Conservation (phyloP, 805 yeast genomes). For the Starmera dryadoides region DNA sequence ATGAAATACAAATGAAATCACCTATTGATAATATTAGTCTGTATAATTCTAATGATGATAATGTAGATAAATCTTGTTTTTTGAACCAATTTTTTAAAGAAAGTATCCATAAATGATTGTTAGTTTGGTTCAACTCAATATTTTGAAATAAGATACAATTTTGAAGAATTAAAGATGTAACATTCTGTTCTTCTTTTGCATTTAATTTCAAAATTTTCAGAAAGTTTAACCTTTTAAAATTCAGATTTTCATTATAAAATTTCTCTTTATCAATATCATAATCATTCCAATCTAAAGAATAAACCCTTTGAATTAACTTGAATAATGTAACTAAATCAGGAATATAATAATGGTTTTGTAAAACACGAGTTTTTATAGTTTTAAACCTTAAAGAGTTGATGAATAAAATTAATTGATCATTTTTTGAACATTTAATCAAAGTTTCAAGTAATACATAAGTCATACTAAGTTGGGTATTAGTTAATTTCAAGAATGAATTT, state of each 20-base stretch:
- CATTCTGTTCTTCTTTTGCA: neutral
- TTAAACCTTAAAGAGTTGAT: neutral
- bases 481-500: conserved; percentile 2
- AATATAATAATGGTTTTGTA: no score
- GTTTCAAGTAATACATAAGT: neutral
- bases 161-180: neutral
- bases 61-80: neutral
- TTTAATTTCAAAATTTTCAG: no score
- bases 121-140: no score
- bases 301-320: neutral
- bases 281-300: neutral
- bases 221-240: neutral
- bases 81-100: neutral
- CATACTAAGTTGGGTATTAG: conserved; percentile 1
- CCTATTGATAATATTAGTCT: conserved; percentile 26
- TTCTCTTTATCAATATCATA: neutral
- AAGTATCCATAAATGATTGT: neutral
- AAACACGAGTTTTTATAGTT: neutral
- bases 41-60: neutral
- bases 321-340: neutral
- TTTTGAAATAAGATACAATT: no score
- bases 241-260: neutral
- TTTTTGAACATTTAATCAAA: neutral
- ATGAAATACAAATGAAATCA: conserved; percentile 29
- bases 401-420: neutral